Percentiles rank a stretch among this genome's conserved stretches.
These are phyloP conservation scores for Yamadazyma kitorensis DNA, from an alignment of 805 yeast genomes.

Conservation along the genomic window DNA sequence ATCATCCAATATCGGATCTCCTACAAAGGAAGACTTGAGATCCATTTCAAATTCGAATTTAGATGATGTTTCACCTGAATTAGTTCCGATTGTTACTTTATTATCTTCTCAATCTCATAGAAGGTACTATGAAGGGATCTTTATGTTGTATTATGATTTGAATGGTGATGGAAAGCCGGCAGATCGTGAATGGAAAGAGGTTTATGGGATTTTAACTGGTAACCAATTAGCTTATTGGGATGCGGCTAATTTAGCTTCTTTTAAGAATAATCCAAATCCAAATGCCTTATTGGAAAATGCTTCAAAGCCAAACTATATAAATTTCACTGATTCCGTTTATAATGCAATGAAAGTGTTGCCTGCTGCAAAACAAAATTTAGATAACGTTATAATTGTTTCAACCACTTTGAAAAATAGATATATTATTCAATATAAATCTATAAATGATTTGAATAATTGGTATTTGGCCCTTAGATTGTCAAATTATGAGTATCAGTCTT, in stretches of 20 bases:
- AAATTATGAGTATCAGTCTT: conserved; percentile 71
- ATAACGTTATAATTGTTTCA: conserved; percentile 81
- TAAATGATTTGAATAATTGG: conserved; percentile 70
- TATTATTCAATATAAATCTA: conserved; percentile 71
- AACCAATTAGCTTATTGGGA: conserved; percentile 94
- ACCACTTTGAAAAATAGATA: conserved; percentile 90
- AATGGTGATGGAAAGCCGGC: conserved; percentile 85
- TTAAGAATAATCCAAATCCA: conserved; percentile 43
- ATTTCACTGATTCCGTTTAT: conserved; percentile 86
- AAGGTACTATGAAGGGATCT: conserved; percentile 71
- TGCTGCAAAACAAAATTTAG: conserved; percentile 58
- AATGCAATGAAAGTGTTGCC: conserved; percentile 69
- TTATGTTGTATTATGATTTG: conserved; percentile 69
- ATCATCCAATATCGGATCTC: conserved; percentile 10
- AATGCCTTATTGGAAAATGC: conserved; percentile 54
- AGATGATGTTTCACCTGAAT: conserved; percentile 41
- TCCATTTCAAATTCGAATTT: conserved; percentile 2
- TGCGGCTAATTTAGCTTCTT: conserved; percentile 59
- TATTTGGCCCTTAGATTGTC: conserved; percentile 78
- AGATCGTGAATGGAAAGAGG: conserved; percentile 86
- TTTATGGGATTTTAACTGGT: conserved; percentile 87
- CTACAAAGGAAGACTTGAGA: conserved; percentile 9
- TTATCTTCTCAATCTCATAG: conserved; percentile 73
- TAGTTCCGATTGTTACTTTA: conserved; percentile 70
- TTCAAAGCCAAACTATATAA: conserved; percentile 80